phyloP scores from a whole-genome alignment of 495 filamentous ascomycete species.

The Penicillium egyptiacum region DNA sequence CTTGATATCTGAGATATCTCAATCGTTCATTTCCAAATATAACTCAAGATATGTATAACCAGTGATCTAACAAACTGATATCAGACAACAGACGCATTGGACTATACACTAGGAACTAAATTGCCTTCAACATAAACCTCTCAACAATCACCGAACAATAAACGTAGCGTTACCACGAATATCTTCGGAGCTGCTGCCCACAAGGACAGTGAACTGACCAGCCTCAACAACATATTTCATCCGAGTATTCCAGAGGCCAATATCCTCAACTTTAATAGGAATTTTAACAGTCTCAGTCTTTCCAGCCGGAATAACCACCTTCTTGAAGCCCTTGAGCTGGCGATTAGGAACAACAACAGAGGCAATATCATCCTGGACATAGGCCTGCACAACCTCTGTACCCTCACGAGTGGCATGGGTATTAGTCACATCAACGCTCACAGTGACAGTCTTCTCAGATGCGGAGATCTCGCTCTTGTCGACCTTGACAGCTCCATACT shows the following conservation, averaged over 20 bases:
- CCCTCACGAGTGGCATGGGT: slow-evolving; percentile 55
- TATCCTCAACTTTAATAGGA: slow-evolving; percentile 47
- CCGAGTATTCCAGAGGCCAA: slow-evolving; percentile 60
- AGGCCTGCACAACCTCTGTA: slow-evolving; percentile 68
- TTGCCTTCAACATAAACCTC: background rate
- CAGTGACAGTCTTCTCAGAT: slow-evolving; percentile 39
- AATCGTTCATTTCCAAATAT: background rate
- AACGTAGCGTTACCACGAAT: slow-evolving; percentile 56
- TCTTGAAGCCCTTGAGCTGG: slow-evolving; percentile 67
- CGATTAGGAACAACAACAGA: slow-evolving; percentile 66
- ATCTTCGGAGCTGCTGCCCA: slow-evolving; percentile 57
- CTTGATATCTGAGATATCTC: background rate
- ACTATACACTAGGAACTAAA: background rate
- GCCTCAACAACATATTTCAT: slow-evolving; percentile 71
- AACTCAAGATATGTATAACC: background rate
- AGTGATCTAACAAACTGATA: background rate
- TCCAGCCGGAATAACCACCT: slow-evolving; percentile 61
- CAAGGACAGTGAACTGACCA: slow-evolving; percentile 59
- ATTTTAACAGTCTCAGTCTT: slow-evolving; percentile 58
- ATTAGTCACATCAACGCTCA: slow-evolving; percentile 57
- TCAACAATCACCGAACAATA: slow-evolving; percentile 37
- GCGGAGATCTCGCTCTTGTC: slow-evolving; percentile 46
- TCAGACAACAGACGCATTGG: background rate
- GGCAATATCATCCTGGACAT: slow-evolving; percentile 59
- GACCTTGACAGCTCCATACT: slow-evolving; percentile 50